Conservation (phyloP, 768 basidiomycete genomes). For the Aureoboletus auriporus region DNA sequence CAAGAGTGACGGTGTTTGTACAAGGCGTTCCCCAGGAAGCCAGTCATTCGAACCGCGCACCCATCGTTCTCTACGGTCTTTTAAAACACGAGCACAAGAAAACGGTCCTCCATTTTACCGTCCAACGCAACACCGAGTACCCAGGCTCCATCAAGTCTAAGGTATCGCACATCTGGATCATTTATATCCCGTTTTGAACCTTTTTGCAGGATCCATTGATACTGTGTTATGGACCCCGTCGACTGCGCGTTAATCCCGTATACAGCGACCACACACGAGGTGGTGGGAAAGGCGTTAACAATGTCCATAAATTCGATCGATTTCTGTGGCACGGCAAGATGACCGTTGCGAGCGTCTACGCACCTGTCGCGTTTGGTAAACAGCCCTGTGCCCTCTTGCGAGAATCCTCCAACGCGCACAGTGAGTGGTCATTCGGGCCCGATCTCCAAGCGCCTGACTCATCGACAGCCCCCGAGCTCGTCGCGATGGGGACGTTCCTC, state of each 20-base stretch:
- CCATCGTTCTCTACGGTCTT: conserved; percentile 73
- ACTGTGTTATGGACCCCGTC: conserved; percentile 84
- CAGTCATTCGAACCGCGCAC: conserved; percentile 30
- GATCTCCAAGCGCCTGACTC: not conserved
- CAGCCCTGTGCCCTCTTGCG: conserved; percentile 68
- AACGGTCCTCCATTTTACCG: conserved; percentile 86
- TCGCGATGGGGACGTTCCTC: conserved; percentile 86
- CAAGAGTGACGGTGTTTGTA: conserved; percentile 72
- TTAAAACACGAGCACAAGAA: conserved; percentile 96
- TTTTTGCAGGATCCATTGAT: conserved; percentile 72
- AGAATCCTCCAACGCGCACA: conserved; percentile 63
- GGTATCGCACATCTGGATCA: conserved; percentile 35
- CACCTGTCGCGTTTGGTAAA: conserved; percentile 84
- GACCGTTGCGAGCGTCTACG: conserved; percentile 83
- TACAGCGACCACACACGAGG: conserved; percentile 92
- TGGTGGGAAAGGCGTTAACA: conserved; percentile 89
- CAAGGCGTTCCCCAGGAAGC: conserved; percentile 71
- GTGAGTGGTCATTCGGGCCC: conserved; percentile 32
- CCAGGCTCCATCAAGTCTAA: conserved; percentile 86
- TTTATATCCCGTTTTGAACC: no score
- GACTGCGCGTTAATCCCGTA: conserved; percentile 78
- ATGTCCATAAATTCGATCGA: conserved; percentile 95
- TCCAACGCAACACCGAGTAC: conserved; percentile 96
- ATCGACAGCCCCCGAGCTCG: conserved; percentile 66
- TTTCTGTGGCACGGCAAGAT: conserved; percentile 82